phyloP scores from a whole-genome alignment of 2,329 filamentous ascomycete species.

The Claviceps paspali region DNA sequence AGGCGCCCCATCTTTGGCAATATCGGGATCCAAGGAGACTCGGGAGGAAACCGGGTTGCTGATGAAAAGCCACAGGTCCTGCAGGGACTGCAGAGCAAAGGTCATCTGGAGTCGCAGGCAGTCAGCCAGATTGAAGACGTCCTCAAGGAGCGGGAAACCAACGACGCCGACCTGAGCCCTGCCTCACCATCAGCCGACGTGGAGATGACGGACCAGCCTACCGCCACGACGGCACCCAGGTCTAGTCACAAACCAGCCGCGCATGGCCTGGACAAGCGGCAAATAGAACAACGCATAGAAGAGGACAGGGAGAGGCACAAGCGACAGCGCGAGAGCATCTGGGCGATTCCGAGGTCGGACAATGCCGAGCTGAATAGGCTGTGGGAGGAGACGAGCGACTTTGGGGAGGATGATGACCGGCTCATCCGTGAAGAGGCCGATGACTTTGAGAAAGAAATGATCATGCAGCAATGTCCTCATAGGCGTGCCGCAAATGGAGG shows the following conservation, averaged over 20 bases:
- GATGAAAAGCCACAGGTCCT: constrained; percentile 37
- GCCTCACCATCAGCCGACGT: constrained; percentile 33
- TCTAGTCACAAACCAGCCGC: constrained; percentile 17
- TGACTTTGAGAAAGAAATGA: constrained; percentile 30
- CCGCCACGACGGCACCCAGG: constrained; percentile 25
- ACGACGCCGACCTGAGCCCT: constrained; percentile 38
- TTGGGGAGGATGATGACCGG: constrained; percentile 74
- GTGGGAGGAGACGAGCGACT: constrained; percentile 77
- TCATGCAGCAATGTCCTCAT: constrained; percentile 25
- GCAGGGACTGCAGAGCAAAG: constrained; percentile 52
- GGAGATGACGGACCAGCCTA: constrained; percentile 25
- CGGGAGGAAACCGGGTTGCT: background rate
- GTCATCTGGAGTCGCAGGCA: constrained; percentile 57
- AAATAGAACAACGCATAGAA: constrained; percentile 91
- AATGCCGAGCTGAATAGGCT: constrained; percentile 62
- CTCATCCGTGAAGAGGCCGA: constrained; percentile 57
- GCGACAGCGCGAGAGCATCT: constrained; percentile 77
- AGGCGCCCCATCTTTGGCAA: background rate
- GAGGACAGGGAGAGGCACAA: constrained; percentile 95
- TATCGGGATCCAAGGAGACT: too few relatives aligned
- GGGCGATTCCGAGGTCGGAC: constrained; percentile 56
- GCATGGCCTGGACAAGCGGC: constrained; percentile 56
- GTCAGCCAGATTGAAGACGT: constrained; percentile 70
- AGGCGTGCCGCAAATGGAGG: constrained; percentile 17
- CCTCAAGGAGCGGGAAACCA: constrained; percentile 61